A percentile compares a stretch with the other conserved stretches of the same genome.
Conservation (phyloP, 2,329 filamentous ascomycete species). For the Trichocomaceae sp. region DNA sequence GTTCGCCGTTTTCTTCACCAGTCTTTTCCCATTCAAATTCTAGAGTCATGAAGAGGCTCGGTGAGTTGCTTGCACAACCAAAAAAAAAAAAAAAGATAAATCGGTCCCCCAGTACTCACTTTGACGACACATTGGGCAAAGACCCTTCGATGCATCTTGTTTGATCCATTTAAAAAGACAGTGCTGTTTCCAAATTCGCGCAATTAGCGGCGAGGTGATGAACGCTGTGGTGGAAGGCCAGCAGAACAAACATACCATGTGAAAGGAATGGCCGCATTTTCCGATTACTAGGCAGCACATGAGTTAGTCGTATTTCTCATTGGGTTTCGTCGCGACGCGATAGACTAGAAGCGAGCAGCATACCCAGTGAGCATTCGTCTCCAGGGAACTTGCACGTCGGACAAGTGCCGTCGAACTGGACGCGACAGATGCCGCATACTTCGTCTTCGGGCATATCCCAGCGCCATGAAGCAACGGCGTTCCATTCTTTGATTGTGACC, state of each 20-base stretch:
- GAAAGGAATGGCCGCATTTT: constrained; percentile 95
- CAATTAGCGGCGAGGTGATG: not conserved
- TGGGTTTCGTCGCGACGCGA: too few relatives aligned
- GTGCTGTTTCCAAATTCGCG: constrained; percentile 52
- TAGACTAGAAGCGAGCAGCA: constrained; percentile 5
- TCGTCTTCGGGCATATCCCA: constrained; percentile 98
- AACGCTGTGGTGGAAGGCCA: constrained; percentile 11
- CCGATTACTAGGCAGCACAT: constrained; percentile 63
- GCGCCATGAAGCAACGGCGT: constrained; percentile 90
- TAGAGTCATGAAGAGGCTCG: constrained; percentile 19
- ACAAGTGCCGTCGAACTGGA: constrained; percentile 95
- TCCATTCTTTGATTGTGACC: constrained; percentile 88
- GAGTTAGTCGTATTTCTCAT: not conserved
- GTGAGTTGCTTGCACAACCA: constrained; percentile 15
- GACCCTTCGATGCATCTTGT: constrained; percentile 84
- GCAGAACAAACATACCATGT: constrained; percentile 62
- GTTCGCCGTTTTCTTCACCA: constrained; percentile 20
- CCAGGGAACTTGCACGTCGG: constrained; percentile 97
- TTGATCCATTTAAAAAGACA: constrained; percentile 85
- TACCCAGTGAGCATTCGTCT: constrained; percentile 86
- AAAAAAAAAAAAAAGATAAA: not conserved
- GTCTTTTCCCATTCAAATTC: constrained; percentile 50
- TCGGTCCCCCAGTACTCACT: constrained; percentile 48
- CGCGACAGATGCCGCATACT: constrained; percentile 96
- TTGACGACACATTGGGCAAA: constrained; percentile 97